phyloP scores from a whole-genome alignment of 176 grass and related monocot genomes.

The Juncus effusus region DNA sequence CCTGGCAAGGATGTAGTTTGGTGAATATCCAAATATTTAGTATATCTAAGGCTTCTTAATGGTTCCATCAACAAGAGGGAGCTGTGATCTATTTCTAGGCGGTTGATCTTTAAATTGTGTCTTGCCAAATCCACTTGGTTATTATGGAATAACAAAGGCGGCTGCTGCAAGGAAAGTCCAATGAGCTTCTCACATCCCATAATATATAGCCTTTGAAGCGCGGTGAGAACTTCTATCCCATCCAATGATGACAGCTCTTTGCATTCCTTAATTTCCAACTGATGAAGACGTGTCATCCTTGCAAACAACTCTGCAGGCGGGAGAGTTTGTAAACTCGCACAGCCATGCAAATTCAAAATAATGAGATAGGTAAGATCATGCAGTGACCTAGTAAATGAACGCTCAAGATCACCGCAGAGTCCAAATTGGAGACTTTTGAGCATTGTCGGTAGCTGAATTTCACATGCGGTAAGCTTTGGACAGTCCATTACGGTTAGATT shows the following conservation, averaged over 20 bases:
- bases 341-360: not conserved
- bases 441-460: not conserved
- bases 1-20: constrained; percentile 5
- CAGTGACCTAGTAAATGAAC: not conserved
- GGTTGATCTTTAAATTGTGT: not conserved
- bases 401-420: not conserved
- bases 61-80: constrained; percentile 12
- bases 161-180: constrained; percentile 9
- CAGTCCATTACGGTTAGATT: not conserved
- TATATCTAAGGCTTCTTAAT: constrained; percentile 4
- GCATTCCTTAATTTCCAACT: constrained; percentile 10
- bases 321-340: constrained; percentile 7
- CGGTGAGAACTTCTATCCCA: constrained; percentile 27
- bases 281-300: not conserved
- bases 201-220: constrained; percentile 10
- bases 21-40: constrained; percentile 4
- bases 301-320: constrained; percentile 16
- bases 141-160: not conserved
- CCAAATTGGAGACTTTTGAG: not conserved
- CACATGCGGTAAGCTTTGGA: constrained; percentile 1
- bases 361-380: constrained; percentile 13
- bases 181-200: constrained; percentile 1
- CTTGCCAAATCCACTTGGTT: not conserved
- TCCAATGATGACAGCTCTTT: constrained; percentile 10
- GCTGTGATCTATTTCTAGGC: constrained; percentile 2